Evolutionary conservation across 495 filamentous ascomycete genomes (phyloP), one percentile per base, ranked within the genome.

Genomic region (Durotheca rogersii): DNA sequence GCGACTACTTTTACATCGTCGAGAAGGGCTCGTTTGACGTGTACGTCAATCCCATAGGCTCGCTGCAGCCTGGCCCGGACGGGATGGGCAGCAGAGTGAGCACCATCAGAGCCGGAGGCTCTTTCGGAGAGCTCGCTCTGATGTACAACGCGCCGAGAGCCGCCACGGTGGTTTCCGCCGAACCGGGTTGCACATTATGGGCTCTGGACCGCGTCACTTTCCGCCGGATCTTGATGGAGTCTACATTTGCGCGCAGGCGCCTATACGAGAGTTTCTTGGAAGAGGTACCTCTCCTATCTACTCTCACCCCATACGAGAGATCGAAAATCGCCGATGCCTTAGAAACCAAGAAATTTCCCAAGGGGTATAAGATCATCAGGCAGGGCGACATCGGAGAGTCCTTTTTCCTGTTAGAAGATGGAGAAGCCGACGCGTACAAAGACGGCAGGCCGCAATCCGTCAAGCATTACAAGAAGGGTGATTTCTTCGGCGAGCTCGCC

Each of bases 141-240:
- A 97, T 98, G 93, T 98, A 98, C 72, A 96, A 96, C 61, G 90
- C 93, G 11, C 93, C 94, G 3, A 86, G 93, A 60, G 94, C 94
- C n/a, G 93, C 93, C 2, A 97, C 93, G 1, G 89, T 98, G 42
- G 81, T 94, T 42, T 93, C 87, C 12, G 83, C 84, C 18, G 90
- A 94, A 42, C 59, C 84, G 3, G 76, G 81, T 41, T 89, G 84
- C 64, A 92, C 84, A 1, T 79, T 98, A 4, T 98, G 93, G 93
- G 89, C 89, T 9, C 74, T 98, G 33, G 93, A 98, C 65, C 89
- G 93, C 23, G 80, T 97, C 38, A 98, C 93, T 4, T 98, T 98
- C 80, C 89, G 93, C 39, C 89, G 93, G 21, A 97, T 98, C 59
- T 76, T 98, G 43, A 96, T 98, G 94, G 93, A 97, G 72, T 91